These are phyloP conservation scores for Verticillium longisporum DNA, from an alignment of 2,329 filamentous ascomycete species.

Conservation along the genomic window DNA sequence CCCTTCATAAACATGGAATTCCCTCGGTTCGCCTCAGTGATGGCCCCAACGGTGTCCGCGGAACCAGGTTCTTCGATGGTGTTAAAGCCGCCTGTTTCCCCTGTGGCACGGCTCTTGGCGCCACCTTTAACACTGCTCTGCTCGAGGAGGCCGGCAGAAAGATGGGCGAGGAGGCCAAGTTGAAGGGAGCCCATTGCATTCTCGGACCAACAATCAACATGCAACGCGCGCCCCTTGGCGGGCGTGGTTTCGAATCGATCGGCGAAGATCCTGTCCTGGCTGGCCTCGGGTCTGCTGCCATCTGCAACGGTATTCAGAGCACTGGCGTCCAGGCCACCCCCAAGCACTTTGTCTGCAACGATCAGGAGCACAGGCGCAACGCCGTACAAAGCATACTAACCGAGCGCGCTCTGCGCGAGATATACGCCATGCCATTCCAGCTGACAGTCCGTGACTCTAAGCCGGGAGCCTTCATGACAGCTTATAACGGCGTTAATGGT, in stretches of 20 bases:
- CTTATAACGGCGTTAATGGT: conserved; percentile 53
- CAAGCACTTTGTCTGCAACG: conserved; percentile 58
- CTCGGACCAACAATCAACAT: conserved; percentile 57
- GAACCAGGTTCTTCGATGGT: conserved; percentile 62
- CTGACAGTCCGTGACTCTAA: conserved; percentile 43
- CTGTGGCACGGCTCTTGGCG: conserved; percentile 49
- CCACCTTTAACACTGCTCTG: conserved; percentile 50
- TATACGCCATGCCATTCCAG: conserved; percentile 53
- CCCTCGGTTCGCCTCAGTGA: conserved; percentile 61
- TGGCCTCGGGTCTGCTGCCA: conserved; percentile 44
- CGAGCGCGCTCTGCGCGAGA: conserved; percentile 49
- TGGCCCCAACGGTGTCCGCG: conserved; percentile 63
- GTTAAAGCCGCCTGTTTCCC: conserved; percentile 54
- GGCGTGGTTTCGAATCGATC: conserved; percentile 53
- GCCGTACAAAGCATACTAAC: conserved; percentile 48
- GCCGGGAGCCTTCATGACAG: conserved; percentile 51
- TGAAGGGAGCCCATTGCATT: conserved; percentile 51
- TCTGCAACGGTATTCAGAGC: conserved; percentile 49
- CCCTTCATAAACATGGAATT: conserved; percentile 52
- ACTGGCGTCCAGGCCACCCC: conserved; percentile 49
- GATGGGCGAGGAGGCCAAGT: conserved; percentile 46
- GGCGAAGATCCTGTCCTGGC: conserved; percentile 52
- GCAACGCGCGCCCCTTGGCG: conserved; percentile 52
- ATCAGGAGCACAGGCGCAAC: conserved; percentile 53
- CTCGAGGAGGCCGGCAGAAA: conserved; percentile 42